Evolutionary conservation across 306 rosid species (phyloP).

Genomic region (Acacia acuminata): DNA sequence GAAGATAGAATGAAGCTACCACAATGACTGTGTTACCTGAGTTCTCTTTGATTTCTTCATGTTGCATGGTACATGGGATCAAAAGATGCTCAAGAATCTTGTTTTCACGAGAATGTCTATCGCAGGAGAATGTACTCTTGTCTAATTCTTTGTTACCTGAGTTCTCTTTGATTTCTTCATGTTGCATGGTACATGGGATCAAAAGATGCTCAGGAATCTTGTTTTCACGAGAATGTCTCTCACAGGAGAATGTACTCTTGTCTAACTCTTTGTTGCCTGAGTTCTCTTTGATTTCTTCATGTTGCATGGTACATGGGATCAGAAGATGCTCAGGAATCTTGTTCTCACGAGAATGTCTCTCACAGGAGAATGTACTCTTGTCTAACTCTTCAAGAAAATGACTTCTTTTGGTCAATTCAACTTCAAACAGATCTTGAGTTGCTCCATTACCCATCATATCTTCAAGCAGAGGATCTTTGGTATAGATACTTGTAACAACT

Average conservation of each 20-base stretch:
- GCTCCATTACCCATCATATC: slow-evolving; percentile 23
- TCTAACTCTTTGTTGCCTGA: slow-evolving; percentile 39
- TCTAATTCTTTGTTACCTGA: not conserved
- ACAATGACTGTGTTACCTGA: slow-evolving; percentile 17
- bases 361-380: not conserved
- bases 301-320: slow-evolving; percentile 15
- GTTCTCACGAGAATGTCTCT: slow-evolving; percentile 4
- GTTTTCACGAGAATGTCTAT: slow-evolving; percentile 5
- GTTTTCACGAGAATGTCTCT: slow-evolving; percentile 5
- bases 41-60: slow-evolving; percentile 18
- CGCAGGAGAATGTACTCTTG: not conserved
- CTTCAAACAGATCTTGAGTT: slow-evolving; percentile 35
- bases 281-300: slow-evolving; percentile 19
- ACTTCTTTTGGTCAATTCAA: slow-evolving; percentile 25
- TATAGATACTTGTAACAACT: slow-evolving; percentile 15
- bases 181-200: slow-evolving; percentile 15
- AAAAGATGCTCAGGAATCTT: slow-evolving; percentile 24
- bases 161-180: slow-evolving; percentile 19
- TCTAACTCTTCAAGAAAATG: slow-evolving; percentile 26
- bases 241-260: not conserved
- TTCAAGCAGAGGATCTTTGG: slow-evolving; percentile 25
- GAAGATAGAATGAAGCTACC: slow-evolving; percentile 18
- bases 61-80: slow-evolving; percentile 15
- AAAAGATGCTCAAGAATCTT: slow-evolving; percentile 23
- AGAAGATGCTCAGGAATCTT: slow-evolving; percentile 25